Conservation (phyloP, 139 green algal species). For the Microglena sp. region DNA sequence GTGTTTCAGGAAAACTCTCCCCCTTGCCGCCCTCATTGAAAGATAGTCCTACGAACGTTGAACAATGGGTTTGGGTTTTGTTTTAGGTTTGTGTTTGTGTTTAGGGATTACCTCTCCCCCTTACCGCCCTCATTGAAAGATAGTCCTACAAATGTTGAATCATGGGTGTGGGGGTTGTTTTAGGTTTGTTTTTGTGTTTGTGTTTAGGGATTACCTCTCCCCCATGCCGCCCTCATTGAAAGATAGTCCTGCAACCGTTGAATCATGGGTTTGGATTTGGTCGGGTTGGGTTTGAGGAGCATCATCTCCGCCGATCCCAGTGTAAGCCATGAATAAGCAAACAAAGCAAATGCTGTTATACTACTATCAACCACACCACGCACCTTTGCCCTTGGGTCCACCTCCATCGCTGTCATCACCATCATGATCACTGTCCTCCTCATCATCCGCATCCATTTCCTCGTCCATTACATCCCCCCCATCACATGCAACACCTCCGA, state of each 20-base stretch:
- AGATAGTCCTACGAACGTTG: no score
- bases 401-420: neutral
- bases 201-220: no score
- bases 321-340: neutral
- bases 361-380: neutral
- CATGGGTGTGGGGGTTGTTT: no score
- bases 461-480: neutral
- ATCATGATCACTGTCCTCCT: neutral
- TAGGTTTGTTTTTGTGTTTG: no score
- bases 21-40: constrained; percentile 50
- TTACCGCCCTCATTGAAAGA: no score
- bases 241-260: no score
- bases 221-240: constrained; percentile 50
- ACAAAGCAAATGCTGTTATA: neutral
- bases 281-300: constrained; percentile 6
- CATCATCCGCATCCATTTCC: neutral
- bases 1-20: no score
- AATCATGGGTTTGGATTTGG: no score
- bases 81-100: no score
- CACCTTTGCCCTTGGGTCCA: neutral
- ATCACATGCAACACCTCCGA: neutral
- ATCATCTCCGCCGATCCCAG: constrained; percentile 4
- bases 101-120: no score
- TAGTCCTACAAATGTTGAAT: no score
- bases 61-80: no score